phyloP scores from a whole-genome alignment of 116 monocot genomes.

The Papilionanthe hybrid region DNA sequence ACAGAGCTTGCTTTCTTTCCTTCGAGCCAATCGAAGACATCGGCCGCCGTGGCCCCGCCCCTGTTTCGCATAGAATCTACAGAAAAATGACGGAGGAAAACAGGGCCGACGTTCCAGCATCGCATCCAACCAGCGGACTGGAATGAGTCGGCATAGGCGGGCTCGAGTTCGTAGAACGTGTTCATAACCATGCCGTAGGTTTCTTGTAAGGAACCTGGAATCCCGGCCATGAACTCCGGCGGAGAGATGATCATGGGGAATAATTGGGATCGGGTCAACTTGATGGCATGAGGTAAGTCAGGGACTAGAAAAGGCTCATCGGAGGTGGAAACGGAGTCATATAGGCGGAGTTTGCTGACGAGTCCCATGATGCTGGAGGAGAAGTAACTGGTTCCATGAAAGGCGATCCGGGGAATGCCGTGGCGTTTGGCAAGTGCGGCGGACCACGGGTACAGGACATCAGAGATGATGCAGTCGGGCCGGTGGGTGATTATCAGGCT shows the following conservation, averaged over 20 bases:
- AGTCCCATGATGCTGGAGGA: background rate
- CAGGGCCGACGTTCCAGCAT: constrained; percentile 16
- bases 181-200: constrained; percentile 29
- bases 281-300: constrained; percentile 4
- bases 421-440: constrained; percentile 20
- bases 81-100: background rate
- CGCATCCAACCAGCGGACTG: no score
- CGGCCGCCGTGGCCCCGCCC: background rate
- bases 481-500: constrained; percentile 13
- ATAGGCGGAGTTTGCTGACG: background rate
- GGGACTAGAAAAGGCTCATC: constrained; percentile 18
- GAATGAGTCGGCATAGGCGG: constrained; percentile 19
- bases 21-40: constrained; percentile 8
- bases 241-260: no score
- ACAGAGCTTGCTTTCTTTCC: constrained; percentile 12
- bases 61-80: background rate
- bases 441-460: constrained; percentile 27
- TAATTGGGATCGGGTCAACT: no score
- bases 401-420: constrained; percentile 25
- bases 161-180: constrained; percentile 34
- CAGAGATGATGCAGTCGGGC: constrained; percentile 28
- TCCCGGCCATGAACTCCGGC: constrained; percentile 6
- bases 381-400: constrained; percentile 22
- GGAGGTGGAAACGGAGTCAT: constrained; percentile 7
- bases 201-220: background rate